Evolutionary conservation across 1,284 basidiomycete species (phyloP).

Genomic region (Rhodotorula sp.): DNA sequence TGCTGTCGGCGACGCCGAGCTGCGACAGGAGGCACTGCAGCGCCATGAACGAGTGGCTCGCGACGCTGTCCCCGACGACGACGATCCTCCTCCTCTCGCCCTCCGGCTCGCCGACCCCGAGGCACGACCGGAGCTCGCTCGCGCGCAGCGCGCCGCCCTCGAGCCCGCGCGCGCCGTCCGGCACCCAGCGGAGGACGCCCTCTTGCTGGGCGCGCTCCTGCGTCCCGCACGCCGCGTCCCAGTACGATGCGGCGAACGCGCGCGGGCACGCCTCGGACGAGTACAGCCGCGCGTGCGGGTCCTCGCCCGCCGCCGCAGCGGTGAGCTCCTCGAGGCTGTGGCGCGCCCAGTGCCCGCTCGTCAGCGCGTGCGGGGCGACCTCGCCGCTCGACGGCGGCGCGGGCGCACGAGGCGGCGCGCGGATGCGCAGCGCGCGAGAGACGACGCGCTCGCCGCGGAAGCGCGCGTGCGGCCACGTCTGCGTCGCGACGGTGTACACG

Average conservation of each 20-base stretch:
- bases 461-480: constrained; percentile 6
- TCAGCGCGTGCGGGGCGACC: background rate
- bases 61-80: constrained; percentile 18
- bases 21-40: constrained; percentile 4
- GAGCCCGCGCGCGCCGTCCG: background rate
- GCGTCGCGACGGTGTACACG: background rate
- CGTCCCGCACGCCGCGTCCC: background rate
- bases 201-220: background rate
- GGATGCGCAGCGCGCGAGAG: background rate
- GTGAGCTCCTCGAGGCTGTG: background rate
- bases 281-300: background rate
- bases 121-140: background rate
- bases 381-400: too few relatives aligned
- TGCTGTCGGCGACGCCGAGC: background rate
- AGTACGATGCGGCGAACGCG: background rate
- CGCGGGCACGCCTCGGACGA: constrained; percentile 1
- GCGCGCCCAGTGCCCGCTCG: background rate
- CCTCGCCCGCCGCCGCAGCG: background rate
- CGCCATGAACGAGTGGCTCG: constrained; percentile 16
- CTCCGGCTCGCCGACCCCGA: background rate
- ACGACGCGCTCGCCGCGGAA: constrained; percentile 4
- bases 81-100: background rate
- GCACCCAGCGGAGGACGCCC: constrained; percentile 10
- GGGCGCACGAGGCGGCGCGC: background rate
- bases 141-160: background rate